phyloP scores from a whole-genome alignment of 345 rosid genomes.

The Physaria fendleri region DNA sequence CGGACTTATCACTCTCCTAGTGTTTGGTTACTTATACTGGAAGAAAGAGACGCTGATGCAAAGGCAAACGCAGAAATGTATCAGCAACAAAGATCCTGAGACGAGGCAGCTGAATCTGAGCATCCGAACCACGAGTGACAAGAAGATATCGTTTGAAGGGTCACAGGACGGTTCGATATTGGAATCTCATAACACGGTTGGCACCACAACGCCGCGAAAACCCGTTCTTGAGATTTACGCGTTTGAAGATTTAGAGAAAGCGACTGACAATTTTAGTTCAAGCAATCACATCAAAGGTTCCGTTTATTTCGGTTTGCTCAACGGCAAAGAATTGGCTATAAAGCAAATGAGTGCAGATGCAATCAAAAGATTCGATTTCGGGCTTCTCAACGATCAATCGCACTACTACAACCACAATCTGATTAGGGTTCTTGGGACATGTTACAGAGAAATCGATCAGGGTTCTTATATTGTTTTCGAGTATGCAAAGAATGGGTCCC shows the following conservation, averaged over 20 bases:
- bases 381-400: conserved; percentile 43
- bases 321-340: conserved; percentile 71
- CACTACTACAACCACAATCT: conserved; percentile 70
- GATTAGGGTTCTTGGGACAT: conserved; percentile 63
- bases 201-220: conserved; percentile 40
- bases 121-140: conserved; percentile 71
- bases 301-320: conserved; percentile 72
- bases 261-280: conserved; percentile 71
- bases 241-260: conserved; percentile 58
- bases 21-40: conserved; percentile 31
- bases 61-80: conserved; percentile 32
- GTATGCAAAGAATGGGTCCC: conserved; percentile 77
- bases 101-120: conserved; percentile 69
- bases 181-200: conserved; percentile 37
- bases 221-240: conserved; percentile 46
- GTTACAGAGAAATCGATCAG: conserved; percentile 36
- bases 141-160: conserved; percentile 79
- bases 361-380: conserved; percentile 43
- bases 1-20: conserved; percentile 29
- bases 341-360: conserved; percentile 36
- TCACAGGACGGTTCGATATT: conserved; percentile 42
- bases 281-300: conserved; percentile 69
- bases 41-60: conserved; percentile 44
- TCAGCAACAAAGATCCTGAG: conserved; percentile 39
- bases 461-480: conserved; percentile 58